These are phyloP conservation scores for Samsoniella hepiali DNA, from an alignment of 2,329 filamentous ascomycete species.

Conservation along the genomic window DNA sequence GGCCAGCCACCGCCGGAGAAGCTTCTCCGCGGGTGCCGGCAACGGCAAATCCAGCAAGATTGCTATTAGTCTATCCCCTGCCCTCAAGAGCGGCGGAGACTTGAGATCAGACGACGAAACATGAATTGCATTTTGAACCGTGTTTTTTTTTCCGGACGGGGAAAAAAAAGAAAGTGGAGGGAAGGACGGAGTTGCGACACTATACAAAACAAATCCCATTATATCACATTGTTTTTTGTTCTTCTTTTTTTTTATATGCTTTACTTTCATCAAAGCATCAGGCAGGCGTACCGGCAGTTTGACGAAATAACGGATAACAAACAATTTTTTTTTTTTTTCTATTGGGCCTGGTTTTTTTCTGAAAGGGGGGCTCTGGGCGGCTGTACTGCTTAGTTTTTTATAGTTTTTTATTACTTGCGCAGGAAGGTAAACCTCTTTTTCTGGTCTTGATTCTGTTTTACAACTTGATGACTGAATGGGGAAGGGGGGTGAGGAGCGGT, in stretches of 20 bases:
- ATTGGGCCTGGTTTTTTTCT: neutral
- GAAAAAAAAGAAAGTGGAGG: neutral
- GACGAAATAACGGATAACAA: slow-evolving; percentile 18
- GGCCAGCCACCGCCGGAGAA: slow-evolving; percentile 34
- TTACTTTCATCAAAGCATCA: slow-evolving; percentile 10
- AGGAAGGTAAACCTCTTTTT: neutral
- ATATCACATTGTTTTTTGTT: neutral
- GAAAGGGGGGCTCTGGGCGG: neutral
- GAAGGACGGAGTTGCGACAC: neutral
- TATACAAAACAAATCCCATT: slow-evolving; percentile 9
- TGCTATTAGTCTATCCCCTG: slow-evolving; percentile 54
- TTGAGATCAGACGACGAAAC: slow-evolving; percentile 40
- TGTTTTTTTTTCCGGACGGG: neutral
- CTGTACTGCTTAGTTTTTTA: neutral
- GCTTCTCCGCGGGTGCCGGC: slow-evolving; percentile 41
- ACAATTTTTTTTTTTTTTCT: neutral
- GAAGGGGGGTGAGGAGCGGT: too few species aligned
- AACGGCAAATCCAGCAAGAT: slow-evolving; percentile 50
- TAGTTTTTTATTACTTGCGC: neutral
- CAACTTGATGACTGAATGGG: too few species aligned
- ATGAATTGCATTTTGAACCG: slow-evolving; percentile 24
- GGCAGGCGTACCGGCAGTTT: slow-evolving; percentile 10
- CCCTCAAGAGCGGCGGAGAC: slow-evolving; percentile 38
- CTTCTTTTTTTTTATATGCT: slow-evolving; percentile 6
- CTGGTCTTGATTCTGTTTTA: neutral